Evolutionary conservation across 148 eudicot species (phyloP).

Genomic region (Talinum fruticosum): DNA sequence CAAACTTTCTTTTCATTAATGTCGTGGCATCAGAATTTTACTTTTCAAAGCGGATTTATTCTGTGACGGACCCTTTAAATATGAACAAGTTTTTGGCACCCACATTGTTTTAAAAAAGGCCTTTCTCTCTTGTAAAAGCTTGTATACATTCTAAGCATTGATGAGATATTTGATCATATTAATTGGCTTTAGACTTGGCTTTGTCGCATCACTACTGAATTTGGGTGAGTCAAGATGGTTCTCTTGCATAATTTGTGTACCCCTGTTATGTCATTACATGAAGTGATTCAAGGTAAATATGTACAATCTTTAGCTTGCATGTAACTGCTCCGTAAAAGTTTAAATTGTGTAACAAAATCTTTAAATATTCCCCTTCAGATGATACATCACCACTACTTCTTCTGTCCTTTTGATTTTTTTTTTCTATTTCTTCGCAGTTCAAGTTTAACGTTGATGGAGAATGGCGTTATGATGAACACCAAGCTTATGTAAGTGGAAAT

Average conservation of each 20-base stretch:
- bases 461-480: not conserved
- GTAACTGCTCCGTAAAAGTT: not conserved
- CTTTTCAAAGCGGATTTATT: not conserved
- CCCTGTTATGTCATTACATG: not conserved
- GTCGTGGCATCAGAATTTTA: not conserved
- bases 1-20: not conserved
- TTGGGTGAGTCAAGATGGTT: not conserved
- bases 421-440: slow-evolving; percentile 1
- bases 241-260: not conserved
- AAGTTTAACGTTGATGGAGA: slow-evolving; percentile 6
- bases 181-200: too few species aligned
- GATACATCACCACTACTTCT: not conserved
- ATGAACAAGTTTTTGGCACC: too few species aligned
- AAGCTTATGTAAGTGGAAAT: not conserved
- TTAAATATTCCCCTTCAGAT: not conserved
- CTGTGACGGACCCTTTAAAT: too few species aligned
- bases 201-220: not conserved
- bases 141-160: not conserved
- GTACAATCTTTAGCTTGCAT: not conserved
- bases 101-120: too few species aligned
- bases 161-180: not conserved
- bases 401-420: too few species aligned
- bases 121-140: not conserved
- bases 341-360: not conserved
- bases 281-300: not conserved